phyloP scores from a whole-genome alignment of 2,329 filamentous ascomycete genomes.

The Colletotrichum aenigma region DNA sequence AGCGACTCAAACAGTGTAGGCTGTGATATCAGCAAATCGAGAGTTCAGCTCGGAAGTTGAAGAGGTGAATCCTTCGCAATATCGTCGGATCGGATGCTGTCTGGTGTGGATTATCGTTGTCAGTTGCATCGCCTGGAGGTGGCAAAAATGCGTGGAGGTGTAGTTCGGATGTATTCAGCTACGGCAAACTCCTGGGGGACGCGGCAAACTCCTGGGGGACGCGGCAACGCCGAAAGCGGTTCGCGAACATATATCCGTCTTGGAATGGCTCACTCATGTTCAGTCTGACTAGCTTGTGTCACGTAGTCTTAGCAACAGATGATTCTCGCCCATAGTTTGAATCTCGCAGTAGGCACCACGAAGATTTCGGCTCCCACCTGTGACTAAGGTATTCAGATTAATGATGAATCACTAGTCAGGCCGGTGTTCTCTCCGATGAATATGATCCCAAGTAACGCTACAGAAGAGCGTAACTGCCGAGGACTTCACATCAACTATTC shows the following conservation, averaged over 20 bases:
- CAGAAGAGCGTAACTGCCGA: not conserved
- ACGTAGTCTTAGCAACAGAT: not conserved
- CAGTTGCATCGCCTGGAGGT: not conserved
- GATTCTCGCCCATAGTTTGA: not conserved
- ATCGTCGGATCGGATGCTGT: not conserved
- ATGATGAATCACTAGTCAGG: not conserved
- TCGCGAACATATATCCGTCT: not conserved
- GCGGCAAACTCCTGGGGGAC: not conserved
- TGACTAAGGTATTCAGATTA: not conserved
- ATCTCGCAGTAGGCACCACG: not conserved
- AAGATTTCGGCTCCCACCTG: not conserved
- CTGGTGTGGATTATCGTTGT: not conserved
- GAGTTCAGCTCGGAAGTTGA: not conserved
- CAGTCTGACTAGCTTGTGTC: fast-evolving
- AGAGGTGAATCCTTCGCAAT: not conserved
- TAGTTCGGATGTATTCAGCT: not conserved
- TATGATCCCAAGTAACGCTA: fast-evolving
- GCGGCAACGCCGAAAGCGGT: not conserved
- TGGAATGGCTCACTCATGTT: not conserved
- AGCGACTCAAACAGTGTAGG: not conserved
- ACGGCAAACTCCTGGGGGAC: not conserved
- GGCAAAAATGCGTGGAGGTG: not conserved
- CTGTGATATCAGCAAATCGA: not conserved
- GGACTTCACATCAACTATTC: not conserved
- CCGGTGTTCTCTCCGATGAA: not conserved